These are phyloP conservation scores for Fagus crenata DNA, from an alignment of 306 rosid species.

Conservation along the genomic window DNA sequence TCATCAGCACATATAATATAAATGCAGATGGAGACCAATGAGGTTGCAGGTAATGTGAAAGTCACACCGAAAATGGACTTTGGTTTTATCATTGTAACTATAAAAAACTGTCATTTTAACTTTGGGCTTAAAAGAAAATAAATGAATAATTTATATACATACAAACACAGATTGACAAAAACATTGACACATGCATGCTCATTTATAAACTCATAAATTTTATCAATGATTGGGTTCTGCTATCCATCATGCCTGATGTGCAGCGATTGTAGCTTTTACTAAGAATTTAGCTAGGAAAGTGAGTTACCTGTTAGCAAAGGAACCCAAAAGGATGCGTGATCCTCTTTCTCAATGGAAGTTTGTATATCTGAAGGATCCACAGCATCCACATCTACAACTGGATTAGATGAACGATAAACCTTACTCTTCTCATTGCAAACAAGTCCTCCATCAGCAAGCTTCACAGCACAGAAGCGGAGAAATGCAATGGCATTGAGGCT, in stretches of 20 bases:
- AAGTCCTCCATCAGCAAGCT: conserved; percentile 98
- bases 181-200: not conserved
- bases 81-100: not conserved
- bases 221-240: not conserved
- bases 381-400: conserved; percentile 42
- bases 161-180: not conserved
- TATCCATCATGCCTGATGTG: not conserved
- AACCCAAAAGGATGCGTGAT: conserved; percentile 80
- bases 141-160: not conserved
- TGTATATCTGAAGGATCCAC: conserved; percentile 43
- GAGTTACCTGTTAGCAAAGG: conserved; percentile 86
- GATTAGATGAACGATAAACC: conserved; percentile 43
- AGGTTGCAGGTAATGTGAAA: not conserved
- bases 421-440: conserved; percentile 64
- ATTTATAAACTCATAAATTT: not conserved
- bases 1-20: not conserved
- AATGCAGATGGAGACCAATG: conserved; percentile 2
- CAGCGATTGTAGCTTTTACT: conserved; percentile 2
- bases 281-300: conserved; percentile 25
- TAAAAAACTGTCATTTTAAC: not conserved
- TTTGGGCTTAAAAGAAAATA: conserved; percentile 11
- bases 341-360: conserved; percentile 65
- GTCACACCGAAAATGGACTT: not conserved
- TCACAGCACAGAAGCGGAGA: conserved; percentile 96
- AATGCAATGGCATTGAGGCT: conserved; percentile 99